Evolutionary conservation across 2,329 filamentous ascomycete species (phyloP).

Genomic region (Calonectria pauciramosa): DNA sequence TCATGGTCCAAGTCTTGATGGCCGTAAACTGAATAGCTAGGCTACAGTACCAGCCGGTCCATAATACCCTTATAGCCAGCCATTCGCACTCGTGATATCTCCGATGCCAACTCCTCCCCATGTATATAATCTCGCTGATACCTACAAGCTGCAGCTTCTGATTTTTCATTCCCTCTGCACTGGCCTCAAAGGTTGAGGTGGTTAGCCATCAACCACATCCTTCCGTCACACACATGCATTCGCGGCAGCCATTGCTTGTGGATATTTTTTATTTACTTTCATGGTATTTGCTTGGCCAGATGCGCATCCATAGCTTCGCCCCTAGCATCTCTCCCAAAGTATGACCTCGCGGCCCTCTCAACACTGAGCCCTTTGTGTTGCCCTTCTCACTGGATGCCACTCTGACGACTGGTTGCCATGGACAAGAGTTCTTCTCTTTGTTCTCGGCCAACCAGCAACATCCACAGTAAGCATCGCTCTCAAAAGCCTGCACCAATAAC

Average conservation of each 20-base stretch:
- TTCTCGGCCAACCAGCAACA: no score
- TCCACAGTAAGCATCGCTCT: no score
- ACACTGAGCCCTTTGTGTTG: no score
- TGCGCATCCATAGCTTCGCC: neutral
- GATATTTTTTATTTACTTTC: neutral
- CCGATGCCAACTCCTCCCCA: neutral
- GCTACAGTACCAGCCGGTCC: neutral
- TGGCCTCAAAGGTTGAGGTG: neutral
- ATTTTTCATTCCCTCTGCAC: neutral
- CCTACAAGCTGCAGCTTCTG: neutral
- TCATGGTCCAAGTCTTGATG: neutral
- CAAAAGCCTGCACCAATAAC: no score
- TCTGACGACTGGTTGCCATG: no score
- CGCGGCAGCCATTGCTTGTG: neutral
- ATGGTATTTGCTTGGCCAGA: neutral
- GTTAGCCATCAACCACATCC: neutral
- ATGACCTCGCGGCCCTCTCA: neutral
- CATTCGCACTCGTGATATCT: neutral
- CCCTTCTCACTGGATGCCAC: no score
- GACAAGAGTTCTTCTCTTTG: no score
- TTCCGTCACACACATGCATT: neutral
- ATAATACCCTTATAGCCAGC: neutral
- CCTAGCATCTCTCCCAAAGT: neutral
- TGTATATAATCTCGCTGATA: neutral
- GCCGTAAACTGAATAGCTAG: neutral